Evolutionary conservation across 495 filamentous ascomycete species (phyloP).

Genomic region (Xylaria flabelliformis): DNA sequence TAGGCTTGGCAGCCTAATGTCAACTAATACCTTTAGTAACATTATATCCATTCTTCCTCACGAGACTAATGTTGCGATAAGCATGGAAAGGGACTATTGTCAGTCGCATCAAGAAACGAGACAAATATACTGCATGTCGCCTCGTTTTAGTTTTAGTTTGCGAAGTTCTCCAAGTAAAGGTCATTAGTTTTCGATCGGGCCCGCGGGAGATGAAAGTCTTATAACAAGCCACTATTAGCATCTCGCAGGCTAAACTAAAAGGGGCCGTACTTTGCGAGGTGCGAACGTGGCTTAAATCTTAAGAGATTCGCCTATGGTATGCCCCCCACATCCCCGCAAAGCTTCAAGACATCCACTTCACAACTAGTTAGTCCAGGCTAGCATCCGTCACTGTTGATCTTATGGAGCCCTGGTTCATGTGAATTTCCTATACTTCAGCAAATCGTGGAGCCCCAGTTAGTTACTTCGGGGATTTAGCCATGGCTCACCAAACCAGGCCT

Average conservation of each 20-base stretch:
- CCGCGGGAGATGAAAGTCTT: not conserved
- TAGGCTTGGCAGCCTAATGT: not conserved
- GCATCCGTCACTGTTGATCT: not conserved
- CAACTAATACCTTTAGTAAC: not conserved
- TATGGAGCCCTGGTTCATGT: not conserved
- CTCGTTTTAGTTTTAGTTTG: constrained; percentile 14
- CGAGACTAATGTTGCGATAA: not conserved
- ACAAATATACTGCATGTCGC: not conserved
- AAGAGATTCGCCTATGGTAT: not conserved
- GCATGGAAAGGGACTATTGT: not conserved
- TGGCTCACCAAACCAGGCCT: not conserved
- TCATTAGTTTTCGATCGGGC: not conserved
- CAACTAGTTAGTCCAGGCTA: not conserved
- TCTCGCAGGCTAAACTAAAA: constrained; percentile 16
- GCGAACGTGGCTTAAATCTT: not conserved
- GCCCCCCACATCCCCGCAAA: constrained; percentile 20
- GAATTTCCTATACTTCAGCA: not conserved
- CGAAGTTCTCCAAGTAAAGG: constrained; percentile 1
- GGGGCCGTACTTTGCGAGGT: constrained; percentile 19
- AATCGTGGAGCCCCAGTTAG: not conserved
- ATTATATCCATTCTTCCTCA: not conserved
- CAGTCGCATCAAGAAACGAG: not conserved
- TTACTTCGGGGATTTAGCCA: not conserved
- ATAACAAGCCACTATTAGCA: not conserved
- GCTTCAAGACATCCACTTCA: not conserved